Evolutionary conservation across 164 flowering plant genomes (phyloP), one percentile per base, ranked within the genome.

Genomic region (Stephania yunnanensis): DNA sequence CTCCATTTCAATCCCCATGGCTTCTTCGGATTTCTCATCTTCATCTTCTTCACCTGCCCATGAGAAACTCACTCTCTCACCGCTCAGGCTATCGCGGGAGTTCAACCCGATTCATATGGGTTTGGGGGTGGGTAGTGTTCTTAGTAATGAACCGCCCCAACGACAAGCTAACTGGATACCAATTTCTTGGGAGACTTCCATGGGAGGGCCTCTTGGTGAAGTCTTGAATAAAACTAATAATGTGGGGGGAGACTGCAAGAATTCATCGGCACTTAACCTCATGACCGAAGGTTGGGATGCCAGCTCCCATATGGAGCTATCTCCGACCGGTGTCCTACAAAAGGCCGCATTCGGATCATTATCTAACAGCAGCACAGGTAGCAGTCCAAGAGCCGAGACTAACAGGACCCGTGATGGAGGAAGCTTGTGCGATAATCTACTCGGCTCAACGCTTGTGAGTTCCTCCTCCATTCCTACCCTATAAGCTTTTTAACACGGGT

Each of bases 131-230:
- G 87, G 85, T 13, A 83, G 74, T 70, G 74, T 75, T 46, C 52
- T 80, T 19, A 36, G 42, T 36, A 72, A 79, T 68, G 90, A 85
- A 67, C 71, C 81, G 8, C 81, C 67, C 44, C 78, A 79, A 12
- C 86, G 83, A 76, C 88, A 84, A 76, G 77, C 85, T 1, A 81
- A 77, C 73, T 92, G 91, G 93, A 81, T 86, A 55, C 93, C 95
- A 0, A 82, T 87, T 15, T 73, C 89, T 30, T 90, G 97, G 96
- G 91, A 83, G 71, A 83, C 63, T 61, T 89, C 97, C 52, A 78
- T 89, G 81, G 96, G 97, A 0, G 99, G 99, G 12, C 97, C 99
- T 10, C 84, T 95, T 1, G 99, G 94, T 1, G 99, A 95, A 82
- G 97, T 86, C 45, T 71, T 93, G 79, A 84, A 89, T 69, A 85